These are phyloP conservation scores for Asterochloris sp. DNA, from an alignment of 139 green algal genomes.

Conservation along the genomic window DNA sequence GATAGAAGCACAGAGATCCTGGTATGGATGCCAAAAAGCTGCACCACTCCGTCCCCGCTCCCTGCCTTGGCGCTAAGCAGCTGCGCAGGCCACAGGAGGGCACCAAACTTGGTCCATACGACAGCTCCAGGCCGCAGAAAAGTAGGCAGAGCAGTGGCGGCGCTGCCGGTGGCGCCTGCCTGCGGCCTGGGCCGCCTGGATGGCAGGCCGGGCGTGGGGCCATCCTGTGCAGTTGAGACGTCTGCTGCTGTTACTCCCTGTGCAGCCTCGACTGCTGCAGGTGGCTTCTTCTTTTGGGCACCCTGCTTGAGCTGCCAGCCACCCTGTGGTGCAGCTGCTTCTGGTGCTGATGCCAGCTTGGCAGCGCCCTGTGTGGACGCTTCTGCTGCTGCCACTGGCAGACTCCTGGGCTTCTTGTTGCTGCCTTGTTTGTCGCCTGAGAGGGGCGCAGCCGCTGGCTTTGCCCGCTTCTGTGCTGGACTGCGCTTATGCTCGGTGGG, in stretches of 20 bases:
- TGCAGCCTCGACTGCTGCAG: not conserved
- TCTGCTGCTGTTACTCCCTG: not conserved
- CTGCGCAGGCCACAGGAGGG: slow-evolving; percentile 2
- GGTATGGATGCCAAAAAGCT: slow-evolving; percentile 10
- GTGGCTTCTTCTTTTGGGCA: not conserved
- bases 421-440: too few species aligned
- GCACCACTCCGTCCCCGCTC: not conserved
- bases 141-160: not conserved
- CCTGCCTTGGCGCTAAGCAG: not conserved
- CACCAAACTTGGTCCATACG: slow-evolving; percentile 7
- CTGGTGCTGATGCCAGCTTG: too few species aligned
- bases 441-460: too few species aligned
- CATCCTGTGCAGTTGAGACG: not conserved
- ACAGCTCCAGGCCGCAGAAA: not conserved
- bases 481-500: too few species aligned
- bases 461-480: too few species aligned
- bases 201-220: too few species aligned
- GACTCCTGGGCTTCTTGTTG: too few species aligned
- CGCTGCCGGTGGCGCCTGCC: not conserved
- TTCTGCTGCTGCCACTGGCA: too few species aligned
- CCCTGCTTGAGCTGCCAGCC: too few species aligned
- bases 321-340: too few species aligned
- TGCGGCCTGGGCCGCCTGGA: not conserved
- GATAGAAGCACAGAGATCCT: not conserved
- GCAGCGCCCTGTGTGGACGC: too few species aligned